These are phyloP conservation scores for Cubamyces lactineus DNA, from an alignment of 768 basidiomycete genomes.

Conservation along the genomic window DNA sequence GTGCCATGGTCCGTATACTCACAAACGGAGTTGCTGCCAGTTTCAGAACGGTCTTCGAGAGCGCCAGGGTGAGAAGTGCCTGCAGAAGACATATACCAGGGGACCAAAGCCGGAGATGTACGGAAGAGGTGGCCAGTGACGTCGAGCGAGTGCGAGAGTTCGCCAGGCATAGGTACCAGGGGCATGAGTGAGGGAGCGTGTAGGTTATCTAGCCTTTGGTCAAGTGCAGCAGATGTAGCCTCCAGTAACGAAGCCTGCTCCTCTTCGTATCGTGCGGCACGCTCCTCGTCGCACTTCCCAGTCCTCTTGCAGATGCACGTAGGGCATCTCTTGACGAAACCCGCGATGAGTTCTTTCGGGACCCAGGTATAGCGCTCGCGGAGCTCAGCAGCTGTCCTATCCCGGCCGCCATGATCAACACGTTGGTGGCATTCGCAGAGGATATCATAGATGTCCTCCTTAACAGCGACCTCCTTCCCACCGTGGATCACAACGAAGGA, in stretches of 20 bases:
- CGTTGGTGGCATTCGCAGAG: constrained; percentile 73
- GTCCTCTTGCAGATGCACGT: constrained; percentile 61
- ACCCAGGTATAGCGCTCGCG: constrained; percentile 79
- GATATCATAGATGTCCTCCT: constrained; percentile 78
- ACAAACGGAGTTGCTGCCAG: too few relatives aligned
- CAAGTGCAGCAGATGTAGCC: not conserved
- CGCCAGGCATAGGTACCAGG: not conserved
- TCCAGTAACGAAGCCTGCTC: not conserved
- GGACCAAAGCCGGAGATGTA: not conserved
- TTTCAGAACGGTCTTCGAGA: too few relatives aligned
- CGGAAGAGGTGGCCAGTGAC: not conserved
- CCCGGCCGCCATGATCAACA: constrained; percentile 73
- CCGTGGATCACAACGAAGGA: constrained; percentile 67
- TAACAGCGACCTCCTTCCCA: constrained; percentile 71
- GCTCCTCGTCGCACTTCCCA: constrained; percentile 26
- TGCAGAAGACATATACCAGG: constrained; percentile 4
- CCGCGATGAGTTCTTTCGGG: constrained; percentile 80
- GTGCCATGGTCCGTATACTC: too few relatives aligned
- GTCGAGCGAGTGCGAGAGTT: not conserved
- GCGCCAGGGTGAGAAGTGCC: not conserved
- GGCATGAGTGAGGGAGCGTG: too few relatives aligned
- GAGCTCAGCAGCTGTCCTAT: constrained; percentile 72
- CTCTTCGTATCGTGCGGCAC: not conserved
- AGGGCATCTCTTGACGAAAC: constrained; percentile 79
- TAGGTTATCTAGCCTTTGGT: not conserved